Conservation (phyloP, 1,139 yeast species). For the Magnusiomyces paraingens region DNA sequence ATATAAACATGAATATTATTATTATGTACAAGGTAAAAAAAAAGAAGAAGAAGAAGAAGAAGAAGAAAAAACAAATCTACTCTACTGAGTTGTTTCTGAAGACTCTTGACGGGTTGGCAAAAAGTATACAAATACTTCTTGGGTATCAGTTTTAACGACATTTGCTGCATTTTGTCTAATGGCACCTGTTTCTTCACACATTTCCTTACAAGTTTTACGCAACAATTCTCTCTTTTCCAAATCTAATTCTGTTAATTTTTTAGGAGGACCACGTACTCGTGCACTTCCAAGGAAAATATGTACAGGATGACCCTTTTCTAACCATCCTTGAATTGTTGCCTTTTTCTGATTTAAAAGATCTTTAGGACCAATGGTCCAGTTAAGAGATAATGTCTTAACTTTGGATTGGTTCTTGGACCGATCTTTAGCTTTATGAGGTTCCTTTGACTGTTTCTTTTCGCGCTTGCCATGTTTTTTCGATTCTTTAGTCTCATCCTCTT, state of each 20-base stretch:
- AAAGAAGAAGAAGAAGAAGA: too few species aligned
- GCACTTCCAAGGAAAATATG: slow-evolving; percentile 24
- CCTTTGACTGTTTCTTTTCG: too few species aligned
- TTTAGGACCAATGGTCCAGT: slow-evolving; percentile 32
- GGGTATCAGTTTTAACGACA: neutral
- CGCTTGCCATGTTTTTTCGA: too few species aligned
- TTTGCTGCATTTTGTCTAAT: slow-evolving; percentile 21
- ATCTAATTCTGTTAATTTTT: slow-evolving; percentile 22
- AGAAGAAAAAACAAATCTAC: too few species aligned
- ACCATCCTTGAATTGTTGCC: slow-evolving; percentile 33
- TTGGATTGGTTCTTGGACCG: neutral
- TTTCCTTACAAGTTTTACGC: slow-evolving; percentile 22
- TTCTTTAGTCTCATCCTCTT: too few species aligned
- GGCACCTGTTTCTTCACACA: slow-evolving; percentile 28
- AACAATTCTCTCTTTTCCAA: slow-evolving; percentile 31
- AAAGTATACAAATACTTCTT: neutral
- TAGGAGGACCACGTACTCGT: slow-evolving; percentile 29
- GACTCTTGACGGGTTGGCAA: neutral
- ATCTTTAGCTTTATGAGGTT: too few species aligned
- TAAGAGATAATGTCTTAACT: slow-evolving; percentile 27
- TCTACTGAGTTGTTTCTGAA: too few species aligned
- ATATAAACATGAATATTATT: too few species aligned
- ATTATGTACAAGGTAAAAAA: too few species aligned
- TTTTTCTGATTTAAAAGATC: slow-evolving; percentile 31
- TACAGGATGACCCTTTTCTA: slow-evolving; percentile 29